Percentiles rank a stretch among this genome's conserved stretches.
phyloP scores from a whole-genome alignment of 371 early-diverging fungal genomes.

The Cokeromyces recurvatus region DNA sequence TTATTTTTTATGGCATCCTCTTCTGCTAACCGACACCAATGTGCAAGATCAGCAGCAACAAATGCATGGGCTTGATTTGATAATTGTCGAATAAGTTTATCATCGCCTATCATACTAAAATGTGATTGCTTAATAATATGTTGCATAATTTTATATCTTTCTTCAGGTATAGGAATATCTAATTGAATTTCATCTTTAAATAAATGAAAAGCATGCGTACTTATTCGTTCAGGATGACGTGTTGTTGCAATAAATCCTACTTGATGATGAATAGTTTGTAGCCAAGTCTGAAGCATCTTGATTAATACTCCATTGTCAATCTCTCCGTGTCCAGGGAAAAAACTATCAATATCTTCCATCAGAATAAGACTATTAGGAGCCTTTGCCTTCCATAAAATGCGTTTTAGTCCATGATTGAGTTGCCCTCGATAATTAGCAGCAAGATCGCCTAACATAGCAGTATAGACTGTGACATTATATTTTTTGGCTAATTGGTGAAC shows the following conservation, averaged over 20 bases:
- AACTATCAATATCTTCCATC: constrained; percentile 53
- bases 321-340: constrained; percentile 48
- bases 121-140: constrained; percentile 7
- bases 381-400: constrained; percentile 20
- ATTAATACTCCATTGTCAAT: too few species aligned
- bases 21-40: constrained; percentile 45
- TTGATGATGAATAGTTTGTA: too few species aligned
- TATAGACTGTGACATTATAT: constrained; percentile 18
- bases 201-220: not conserved
- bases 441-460: constrained; percentile 27
- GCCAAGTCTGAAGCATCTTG: too few species aligned
- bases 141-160: constrained; percentile 38
- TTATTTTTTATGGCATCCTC: constrained; percentile 13
- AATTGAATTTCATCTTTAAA: constrained; percentile 23
- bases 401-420: constrained; percentile 32
- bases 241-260: constrained; percentile 12
- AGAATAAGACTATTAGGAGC: constrained; percentile 25
- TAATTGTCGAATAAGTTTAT: constrained; percentile 16
- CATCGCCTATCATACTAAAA: not conserved
- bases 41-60: constrained; percentile 52
- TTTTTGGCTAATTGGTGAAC: constrained; percentile 19
- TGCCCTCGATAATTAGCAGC: constrained; percentile 35
- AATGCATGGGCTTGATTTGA: constrained; percentile 51
- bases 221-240: constrained; percentile 3
- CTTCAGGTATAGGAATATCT: constrained; percentile 53